A percentile compares a stretch with the other conserved stretches of the same genome.
phyloP scores from a whole-genome alignment of 768 basidiomycete species.

The Suillus hirtellus region DNA sequence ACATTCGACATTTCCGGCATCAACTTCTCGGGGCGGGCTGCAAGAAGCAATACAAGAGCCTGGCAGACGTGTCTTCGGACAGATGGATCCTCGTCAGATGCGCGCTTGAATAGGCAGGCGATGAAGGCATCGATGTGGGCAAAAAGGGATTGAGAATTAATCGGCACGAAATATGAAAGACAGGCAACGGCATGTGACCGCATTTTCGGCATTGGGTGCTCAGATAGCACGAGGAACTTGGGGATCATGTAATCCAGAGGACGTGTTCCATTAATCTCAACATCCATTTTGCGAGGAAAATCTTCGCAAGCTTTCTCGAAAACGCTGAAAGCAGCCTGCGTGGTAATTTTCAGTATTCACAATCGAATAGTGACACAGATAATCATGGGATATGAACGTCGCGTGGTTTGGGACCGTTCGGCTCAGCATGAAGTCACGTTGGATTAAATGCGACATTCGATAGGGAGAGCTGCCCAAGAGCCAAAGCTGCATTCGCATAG shows the following conservation, averaged over 20 bases:
- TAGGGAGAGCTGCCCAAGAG: not conserved
- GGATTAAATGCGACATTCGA: conserved; percentile 1
- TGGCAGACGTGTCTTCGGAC: conserved; percentile 96
- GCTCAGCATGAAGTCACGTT: conserved; percentile 3
- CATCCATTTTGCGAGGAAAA: conserved; percentile 91
- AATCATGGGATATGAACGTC: not conserved
- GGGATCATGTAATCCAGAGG: conserved; percentile 97
- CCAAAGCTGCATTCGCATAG: not conserved
- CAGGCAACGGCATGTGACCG: conserved; percentile 93
- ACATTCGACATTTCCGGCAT: conserved; percentile 95
- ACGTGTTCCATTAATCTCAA: conserved; percentile 89
- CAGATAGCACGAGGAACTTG: conserved; percentile 87
- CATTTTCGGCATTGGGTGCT: conserved; percentile 86
- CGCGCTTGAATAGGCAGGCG: conserved; percentile 89
- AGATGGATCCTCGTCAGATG: conserved; percentile 90
- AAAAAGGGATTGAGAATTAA: conserved; percentile 83
- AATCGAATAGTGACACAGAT: conserved; percentile 1
- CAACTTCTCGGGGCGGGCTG: conserved; percentile 91
- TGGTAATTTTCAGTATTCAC: conserved; percentile 20
- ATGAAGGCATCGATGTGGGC: conserved; percentile 94
- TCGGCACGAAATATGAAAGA: conserved; percentile 89
- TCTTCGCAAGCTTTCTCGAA: conserved; percentile 97
- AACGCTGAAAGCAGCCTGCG: conserved; percentile 87
- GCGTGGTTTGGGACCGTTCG: not conserved
- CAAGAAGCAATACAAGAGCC: conserved; percentile 89